Conservation (phyloP, 805 yeast genomes). For the Priceomyces melissophilus region DNA sequence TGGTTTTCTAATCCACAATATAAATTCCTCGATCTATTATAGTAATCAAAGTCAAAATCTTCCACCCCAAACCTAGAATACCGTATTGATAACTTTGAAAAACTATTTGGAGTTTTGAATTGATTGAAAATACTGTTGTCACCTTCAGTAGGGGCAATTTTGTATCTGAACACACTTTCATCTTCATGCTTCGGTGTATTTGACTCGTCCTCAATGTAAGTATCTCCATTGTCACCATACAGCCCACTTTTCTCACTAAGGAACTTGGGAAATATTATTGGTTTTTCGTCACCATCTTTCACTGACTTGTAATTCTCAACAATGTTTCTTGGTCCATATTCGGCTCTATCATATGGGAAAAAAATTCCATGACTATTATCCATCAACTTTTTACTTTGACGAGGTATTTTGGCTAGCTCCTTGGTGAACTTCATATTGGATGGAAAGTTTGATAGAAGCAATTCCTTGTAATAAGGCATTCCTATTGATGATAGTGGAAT, state of each 20-base stretch:
- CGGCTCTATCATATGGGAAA: slow-evolving; percentile 49
- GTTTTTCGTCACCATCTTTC: slow-evolving; percentile 12
- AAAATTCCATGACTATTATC: slow-evolving; percentile 12
- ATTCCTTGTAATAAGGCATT: slow-evolving; percentile 79
- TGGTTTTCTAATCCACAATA: slow-evolving; percentile 87
- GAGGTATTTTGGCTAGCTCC: slow-evolving; percentile 60
- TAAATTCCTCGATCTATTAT: slow-evolving; percentile 59
- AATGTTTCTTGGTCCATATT: slow-evolving; percentile 55
- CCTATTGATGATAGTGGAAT: slow-evolving; percentile 73
- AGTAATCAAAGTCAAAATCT: slow-evolving; percentile 87
- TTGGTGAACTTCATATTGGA: slow-evolving; percentile 54
- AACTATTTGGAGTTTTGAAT: slow-evolving; percentile 62
- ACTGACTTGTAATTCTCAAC: slow-evolving; percentile 41
- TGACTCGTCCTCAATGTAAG: slow-evolving; percentile 11
- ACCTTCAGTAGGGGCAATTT: slow-evolving; percentile 6
- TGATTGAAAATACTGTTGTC: not conserved
- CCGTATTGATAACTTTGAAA: slow-evolving; percentile 66
- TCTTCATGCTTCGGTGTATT: slow-evolving; percentile 8
- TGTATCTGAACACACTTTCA: slow-evolving; percentile 15
- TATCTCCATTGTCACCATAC: slow-evolving; percentile 4
- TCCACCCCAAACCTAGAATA: slow-evolving; percentile 90
- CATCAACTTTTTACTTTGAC: slow-evolving; percentile 47
- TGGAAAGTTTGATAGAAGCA: slow-evolving; percentile 80
- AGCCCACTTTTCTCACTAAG: slow-evolving; percentile 47
- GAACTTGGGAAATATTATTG: slow-evolving; percentile 45